Conservation (phyloP, 73 alveolate species). For the Durusdinium trenchii region DNA sequence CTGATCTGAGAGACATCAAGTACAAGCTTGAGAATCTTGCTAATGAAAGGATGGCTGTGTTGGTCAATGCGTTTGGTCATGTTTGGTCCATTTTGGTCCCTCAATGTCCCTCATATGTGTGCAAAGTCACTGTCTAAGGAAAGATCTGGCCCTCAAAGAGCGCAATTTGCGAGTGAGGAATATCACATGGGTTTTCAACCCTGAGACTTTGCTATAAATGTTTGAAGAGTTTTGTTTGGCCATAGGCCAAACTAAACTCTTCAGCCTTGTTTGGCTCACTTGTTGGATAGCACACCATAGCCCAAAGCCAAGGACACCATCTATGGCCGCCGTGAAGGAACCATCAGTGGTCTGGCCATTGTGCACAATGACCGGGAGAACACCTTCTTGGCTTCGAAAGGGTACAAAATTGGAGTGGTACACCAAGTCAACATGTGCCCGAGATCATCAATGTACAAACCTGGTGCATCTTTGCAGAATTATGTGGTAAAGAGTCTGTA, state of each 20-base stretch:
- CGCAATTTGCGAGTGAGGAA: neutral
- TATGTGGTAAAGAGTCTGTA: too few relatives aligned
- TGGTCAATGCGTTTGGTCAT: neutral
- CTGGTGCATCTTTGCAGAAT: neutral
- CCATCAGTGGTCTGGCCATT: neutral
- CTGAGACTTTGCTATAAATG: neutral
- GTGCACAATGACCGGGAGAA: neutral
- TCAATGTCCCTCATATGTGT: neutral
- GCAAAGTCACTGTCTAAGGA: neutral
- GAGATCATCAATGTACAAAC: neutral
- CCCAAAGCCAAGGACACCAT: neutral
- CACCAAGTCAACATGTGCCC: neutral
- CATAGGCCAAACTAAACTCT: too few relatives aligned
- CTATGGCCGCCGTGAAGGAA: slow-evolving; percentile 20
- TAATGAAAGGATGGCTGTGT: neutral
- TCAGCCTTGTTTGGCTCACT: too few relatives aligned
- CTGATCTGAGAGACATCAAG: neutral
- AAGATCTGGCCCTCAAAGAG: neutral
- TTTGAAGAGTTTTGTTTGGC: neutral
- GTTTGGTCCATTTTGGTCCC: neutral
- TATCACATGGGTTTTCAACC: slow-evolving; percentile 21
- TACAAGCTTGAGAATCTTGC: slow-evolving; percentile 29
- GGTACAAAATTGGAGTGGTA: neutral
- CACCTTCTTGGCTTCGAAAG: neutral
- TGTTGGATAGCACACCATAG: neutral